These are phyloP conservation scores for Scheffersomyces stipitis DNA, from an alignment of 805 yeast genomes.

Conservation along the genomic window DNA sequence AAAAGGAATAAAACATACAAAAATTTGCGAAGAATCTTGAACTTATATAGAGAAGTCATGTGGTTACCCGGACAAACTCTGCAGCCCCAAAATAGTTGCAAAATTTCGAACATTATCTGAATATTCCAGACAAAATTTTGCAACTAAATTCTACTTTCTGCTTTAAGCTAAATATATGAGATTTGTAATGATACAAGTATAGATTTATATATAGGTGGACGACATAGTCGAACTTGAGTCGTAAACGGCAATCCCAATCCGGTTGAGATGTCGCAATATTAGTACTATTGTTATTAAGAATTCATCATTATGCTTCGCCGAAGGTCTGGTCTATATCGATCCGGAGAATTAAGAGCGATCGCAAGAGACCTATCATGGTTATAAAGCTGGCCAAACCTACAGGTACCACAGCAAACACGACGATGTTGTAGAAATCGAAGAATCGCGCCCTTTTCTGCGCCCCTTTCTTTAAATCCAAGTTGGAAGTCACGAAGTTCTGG, in stretches of 20 bases:
- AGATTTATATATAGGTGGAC: no score
- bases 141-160: no score
- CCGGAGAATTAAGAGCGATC: conserved; percentile 74
- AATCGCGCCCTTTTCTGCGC: conserved; percentile 54
- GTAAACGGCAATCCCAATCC: no score
- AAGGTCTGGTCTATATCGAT: conserved; percentile 47
- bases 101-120: no score
- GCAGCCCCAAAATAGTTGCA: no score
- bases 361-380: conserved; percentile 81
- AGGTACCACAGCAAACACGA: conserved; percentile 97
- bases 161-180: no score
- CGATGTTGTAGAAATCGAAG: conserved; percentile 83
- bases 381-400: conserved; percentile 92
- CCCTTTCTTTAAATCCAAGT: conserved; percentile 51
- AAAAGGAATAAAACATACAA: conserved; percentile 14
- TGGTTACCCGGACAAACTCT: not conserved
- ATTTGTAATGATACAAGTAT: no score
- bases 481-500: conserved; percentile 86
- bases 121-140: no score
- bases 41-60: no score
- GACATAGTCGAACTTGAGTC: no score
- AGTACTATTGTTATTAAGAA: no score
- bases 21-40: not conserved
- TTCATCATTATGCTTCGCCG: not conserved
- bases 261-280: no score